Percentiles rank a stretch among this genome's conserved stretches.
phyloP scores from a whole-genome alignment of 1,284 basidiomycete species.

The Lentinula novae-zelandiae region DNA sequence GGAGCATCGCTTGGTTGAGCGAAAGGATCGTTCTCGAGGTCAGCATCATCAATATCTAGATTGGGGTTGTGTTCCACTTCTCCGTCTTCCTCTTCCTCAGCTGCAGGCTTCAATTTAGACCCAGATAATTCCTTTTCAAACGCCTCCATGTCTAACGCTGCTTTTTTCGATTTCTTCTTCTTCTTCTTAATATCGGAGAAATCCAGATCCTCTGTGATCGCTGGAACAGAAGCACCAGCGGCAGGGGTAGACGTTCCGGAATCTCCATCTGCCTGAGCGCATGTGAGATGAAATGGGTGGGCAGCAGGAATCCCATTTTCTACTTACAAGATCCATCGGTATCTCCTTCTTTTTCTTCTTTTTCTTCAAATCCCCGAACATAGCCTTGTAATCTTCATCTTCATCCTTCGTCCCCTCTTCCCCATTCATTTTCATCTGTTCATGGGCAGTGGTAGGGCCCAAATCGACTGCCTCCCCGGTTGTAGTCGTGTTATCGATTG shows the following conservation, averaged over 20 bases:
- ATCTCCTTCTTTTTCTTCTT: constrained; percentile 93
- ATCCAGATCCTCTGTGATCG: constrained; percentile 29
- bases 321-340: constrained; percentile 74
- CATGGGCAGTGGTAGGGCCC: constrained; percentile 70
- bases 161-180: constrained; percentile 78
- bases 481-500: constrained; percentile 62
- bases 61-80: constrained; percentile 57
- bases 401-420: constrained; percentile 43
- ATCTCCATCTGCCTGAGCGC: constrained; percentile 44
- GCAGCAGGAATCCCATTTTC: background rate
- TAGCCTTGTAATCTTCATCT: constrained; percentile 74
- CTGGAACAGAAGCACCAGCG: constrained; percentile 32
- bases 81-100: constrained; percentile 60
- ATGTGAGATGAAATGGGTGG: constrained; percentile 2
- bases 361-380: constrained; percentile 89
- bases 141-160: constrained; percentile 72
- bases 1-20: constrained; percentile 53
- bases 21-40: constrained; percentile 85
- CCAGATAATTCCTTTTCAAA: constrained; percentile 87
- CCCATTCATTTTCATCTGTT: constrained; percentile 59
- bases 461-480: constrained; percentile 70
- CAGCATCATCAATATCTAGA: constrained; percentile 72
- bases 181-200: constrained; percentile 52
- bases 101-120: constrained; percentile 61
- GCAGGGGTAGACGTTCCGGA: constrained; percentile 63